A percentile compares a stretch with the other conserved stretches of the same genome.
Conservation (phyloP, 108 stramenopile genomes). For the Nitzschia sp. region DNA sequence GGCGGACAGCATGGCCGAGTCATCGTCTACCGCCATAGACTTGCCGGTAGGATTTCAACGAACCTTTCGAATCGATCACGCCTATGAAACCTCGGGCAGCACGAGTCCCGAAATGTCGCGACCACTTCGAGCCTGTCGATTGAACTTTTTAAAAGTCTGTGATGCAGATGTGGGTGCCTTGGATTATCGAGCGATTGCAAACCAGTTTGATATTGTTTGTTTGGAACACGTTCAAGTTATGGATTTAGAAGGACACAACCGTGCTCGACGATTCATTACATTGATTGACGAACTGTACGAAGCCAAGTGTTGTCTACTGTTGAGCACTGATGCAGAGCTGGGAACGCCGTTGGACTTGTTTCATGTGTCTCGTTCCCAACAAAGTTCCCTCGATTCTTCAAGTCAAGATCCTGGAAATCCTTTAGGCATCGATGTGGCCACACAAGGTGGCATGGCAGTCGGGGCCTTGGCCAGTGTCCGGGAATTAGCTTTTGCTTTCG, state of each 20-base stretch:
- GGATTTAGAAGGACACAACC: conserved; percentile 67
- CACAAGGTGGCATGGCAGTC: conserved; percentile 46
- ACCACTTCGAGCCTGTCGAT: conserved; percentile 21
- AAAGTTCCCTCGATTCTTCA: not conserved
- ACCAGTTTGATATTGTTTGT: conserved; percentile 79
- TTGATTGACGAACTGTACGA: conserved; percentile 98
- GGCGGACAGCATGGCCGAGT: conserved; percentile 10
- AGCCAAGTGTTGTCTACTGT: conserved; percentile 65
- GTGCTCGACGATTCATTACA: conserved; percentile 95
- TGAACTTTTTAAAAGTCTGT: conserved; percentile 93
- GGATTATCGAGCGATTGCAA: conserved; percentile 92
- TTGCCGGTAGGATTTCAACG: conserved; percentile 54
- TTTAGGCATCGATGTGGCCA: conserved; percentile 30
- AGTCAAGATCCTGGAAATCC: conserved; percentile 5
- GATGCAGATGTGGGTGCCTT: conserved; percentile 81
- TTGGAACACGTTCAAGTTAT: conserved; percentile 82
- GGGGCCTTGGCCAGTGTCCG: conserved; percentile 81
- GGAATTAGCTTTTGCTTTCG: conserved; percentile 83
- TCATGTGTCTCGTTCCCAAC: conserved; percentile 19
- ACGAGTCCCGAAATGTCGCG: conserved; percentile 23
- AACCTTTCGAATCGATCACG: conserved; percentile 26
- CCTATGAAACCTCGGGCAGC: conserved; percentile 12
- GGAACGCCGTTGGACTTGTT: conserved; percentile 48
- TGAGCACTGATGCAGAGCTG: conserved; percentile 27
- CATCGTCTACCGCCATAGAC: conserved; percentile 20